Conservation (phyloP, 345 rosid genomes). For the Trapa bicornis region DNA sequence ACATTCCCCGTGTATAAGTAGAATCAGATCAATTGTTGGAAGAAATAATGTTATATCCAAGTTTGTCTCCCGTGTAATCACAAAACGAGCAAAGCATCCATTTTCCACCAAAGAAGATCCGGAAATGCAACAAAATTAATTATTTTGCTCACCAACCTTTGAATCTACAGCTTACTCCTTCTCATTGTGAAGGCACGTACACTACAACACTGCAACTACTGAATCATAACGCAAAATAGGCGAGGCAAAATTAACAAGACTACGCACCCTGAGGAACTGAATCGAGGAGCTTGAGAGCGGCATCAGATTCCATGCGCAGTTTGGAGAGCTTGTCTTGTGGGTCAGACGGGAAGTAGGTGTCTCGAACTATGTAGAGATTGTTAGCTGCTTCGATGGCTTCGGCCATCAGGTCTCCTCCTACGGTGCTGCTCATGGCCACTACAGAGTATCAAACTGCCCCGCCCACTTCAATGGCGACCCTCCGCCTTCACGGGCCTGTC, state of each 20-base stretch:
- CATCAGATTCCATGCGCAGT: constrained; percentile 36
- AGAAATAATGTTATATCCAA: background rate
- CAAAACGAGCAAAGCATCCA: background rate
- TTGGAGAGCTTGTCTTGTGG: constrained; percentile 39
- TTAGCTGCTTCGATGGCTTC: constrained; percentile 26
- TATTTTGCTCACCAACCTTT: background rate
- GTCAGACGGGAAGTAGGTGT: constrained; percentile 46
- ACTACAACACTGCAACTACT: background rate
- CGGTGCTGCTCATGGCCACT: constrained; percentile 13
- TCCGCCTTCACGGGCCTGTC: background rate
- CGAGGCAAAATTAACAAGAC: background rate
- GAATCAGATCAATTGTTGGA: background rate
- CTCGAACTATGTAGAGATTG: constrained; percentile 37
- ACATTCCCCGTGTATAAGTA: background rate
- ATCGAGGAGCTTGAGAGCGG: constrained; percentile 46
- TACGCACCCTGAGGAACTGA: constrained; percentile 34
- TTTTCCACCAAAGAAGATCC: background rate
- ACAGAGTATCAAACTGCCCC: background rate
- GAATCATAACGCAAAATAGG: background rate
- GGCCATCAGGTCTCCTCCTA: constrained; percentile 23
- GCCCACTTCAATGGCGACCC: background rate
- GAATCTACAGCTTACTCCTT: background rate
- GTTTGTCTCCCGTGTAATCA: background rate
- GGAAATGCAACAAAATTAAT: background rate
- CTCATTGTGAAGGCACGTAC: background rate